phyloP scores from a whole-genome alignment of 495 filamentous ascomycete species.

The Thermothielavioides terrestris region DNA sequence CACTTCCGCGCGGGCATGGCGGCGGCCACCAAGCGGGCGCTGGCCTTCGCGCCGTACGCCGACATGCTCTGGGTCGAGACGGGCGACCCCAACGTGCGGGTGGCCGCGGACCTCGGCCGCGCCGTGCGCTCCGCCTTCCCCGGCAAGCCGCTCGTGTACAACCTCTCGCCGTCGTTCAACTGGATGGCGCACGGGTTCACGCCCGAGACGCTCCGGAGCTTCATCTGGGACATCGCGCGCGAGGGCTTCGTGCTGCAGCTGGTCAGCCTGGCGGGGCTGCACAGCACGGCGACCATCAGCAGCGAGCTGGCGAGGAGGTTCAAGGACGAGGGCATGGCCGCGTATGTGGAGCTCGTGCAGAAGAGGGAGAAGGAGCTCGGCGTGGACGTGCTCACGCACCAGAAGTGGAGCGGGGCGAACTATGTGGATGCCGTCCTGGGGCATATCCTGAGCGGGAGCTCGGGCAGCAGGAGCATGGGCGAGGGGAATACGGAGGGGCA shows the following conservation, averaged over 20 bases:
- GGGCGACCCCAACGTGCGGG: slow-evolving; percentile 71
- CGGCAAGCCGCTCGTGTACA: slow-evolving; percentile 89
- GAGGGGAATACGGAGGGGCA: slow-evolving; percentile 69
- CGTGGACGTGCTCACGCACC: slow-evolving; percentile 91
- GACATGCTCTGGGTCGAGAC: slow-evolving; percentile 98
- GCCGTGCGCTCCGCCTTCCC: slow-evolving; percentile 59
- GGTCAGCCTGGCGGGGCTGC: slow-evolving; percentile 82
- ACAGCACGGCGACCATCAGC: slow-evolving; percentile 81
- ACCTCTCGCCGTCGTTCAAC: slow-evolving; percentile 93
- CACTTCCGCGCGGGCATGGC: slow-evolving; percentile 84
- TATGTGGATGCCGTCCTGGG: slow-evolving; percentile 93
- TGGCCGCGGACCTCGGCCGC: slow-evolving; percentile 59
- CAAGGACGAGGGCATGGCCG: slow-evolving; percentile 87
- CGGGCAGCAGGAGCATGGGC: slow-evolving; percentile 72
- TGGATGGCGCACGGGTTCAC: slow-evolving; percentile 95
- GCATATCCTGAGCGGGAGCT: slow-evolving; percentile 85
- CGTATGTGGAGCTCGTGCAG: slow-evolving; percentile 89
- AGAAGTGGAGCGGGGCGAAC: slow-evolving; percentile 92
- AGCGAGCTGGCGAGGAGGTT: slow-evolving; percentile 73
- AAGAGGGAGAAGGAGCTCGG: slow-evolving; percentile 82
- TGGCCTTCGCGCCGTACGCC: slow-evolving; percentile 83
- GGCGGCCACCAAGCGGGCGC: slow-evolving; percentile 86
- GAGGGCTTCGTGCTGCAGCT: slow-evolving; percentile 93
- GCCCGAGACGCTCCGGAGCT: slow-evolving; percentile 65
- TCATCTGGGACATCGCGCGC: slow-evolving; percentile 92